phyloP scores from a whole-genome alignment of 768 basidiomycete genomes.

The Pisolithus sp. region DNA sequence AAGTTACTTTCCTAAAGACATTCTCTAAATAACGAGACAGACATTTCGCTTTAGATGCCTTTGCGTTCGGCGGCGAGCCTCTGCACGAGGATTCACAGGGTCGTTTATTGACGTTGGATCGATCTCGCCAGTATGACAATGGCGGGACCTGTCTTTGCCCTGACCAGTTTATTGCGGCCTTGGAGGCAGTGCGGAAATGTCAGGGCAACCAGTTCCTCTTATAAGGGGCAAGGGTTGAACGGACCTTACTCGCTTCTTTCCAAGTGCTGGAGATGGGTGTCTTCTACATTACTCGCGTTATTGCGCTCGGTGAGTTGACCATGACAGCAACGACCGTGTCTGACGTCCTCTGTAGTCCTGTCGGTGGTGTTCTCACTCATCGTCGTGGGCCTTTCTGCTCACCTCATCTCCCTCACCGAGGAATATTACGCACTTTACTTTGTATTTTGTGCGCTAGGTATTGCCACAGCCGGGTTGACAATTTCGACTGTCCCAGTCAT shows the following conservation, averaged over 20 bases:
- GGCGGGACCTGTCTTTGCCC: background rate
- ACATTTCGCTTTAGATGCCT: too few relatives aligned
- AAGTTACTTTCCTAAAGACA: too few relatives aligned
- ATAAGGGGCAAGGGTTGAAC: background rate
- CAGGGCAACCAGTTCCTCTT: too few relatives aligned
- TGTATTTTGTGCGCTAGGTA: conserved; percentile 21
- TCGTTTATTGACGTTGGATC: too few relatives aligned
- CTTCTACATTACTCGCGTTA: conserved; percentile 11
- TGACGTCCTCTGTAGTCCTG: conserved; percentile 5
- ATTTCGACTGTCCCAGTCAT: conserved; percentile 25
- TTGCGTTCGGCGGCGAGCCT: too few relatives aligned
- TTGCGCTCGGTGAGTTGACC: conserved; percentile 16
- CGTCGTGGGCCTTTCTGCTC: conserved; percentile 24
- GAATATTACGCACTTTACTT: conserved; percentile 6
- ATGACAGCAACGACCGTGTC: conserved; percentile 2
- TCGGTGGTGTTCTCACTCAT: conserved; percentile 24
- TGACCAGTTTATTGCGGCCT: background rate
- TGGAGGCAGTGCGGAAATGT: background rate
- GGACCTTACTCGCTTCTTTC: background rate
- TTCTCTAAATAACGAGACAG: too few relatives aligned
- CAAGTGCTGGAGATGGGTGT: conserved; percentile 2
- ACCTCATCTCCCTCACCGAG: conserved; percentile 19
- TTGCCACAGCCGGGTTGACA: conserved; percentile 25
- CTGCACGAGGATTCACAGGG: too few relatives aligned
- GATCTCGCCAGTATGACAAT: too few relatives aligned